phyloP scores from a whole-genome alignment of 768 basidiomycete species.

The Boletus huronensis region DNA sequence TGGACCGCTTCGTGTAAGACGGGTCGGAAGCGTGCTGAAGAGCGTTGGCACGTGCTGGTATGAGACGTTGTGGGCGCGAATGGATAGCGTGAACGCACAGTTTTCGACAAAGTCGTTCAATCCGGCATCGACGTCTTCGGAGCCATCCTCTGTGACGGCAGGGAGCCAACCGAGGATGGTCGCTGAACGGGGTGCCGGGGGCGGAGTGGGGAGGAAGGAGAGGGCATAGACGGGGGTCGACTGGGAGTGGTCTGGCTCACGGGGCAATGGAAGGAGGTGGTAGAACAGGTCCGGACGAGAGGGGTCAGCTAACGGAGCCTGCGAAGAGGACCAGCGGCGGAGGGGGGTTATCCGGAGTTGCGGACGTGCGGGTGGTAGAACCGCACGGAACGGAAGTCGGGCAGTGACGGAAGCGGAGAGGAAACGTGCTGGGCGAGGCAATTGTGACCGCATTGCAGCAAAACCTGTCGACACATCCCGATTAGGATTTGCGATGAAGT shows the following conservation, averaged over 20 bases:
- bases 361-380: not conserved
- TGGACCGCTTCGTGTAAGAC: constrained; percentile 61
- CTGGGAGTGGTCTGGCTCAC: constrained; percentile 37
- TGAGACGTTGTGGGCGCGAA: not conserved
- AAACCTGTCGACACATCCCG: not conserved
- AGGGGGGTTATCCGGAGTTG: constrained; percentile 12
- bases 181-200: constrained; percentile 42
- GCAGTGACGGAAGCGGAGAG: not conserved
- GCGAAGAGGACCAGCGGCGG: constrained; percentile 16
- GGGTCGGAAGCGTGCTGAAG: constrained; percentile 53
- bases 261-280: constrained; percentile 56
- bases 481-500: constrained; percentile 8
- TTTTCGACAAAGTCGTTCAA: constrained; percentile 74
- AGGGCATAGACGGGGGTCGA: constrained; percentile 55
- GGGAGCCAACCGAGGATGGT: constrained; percentile 72
- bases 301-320: constrained; percentile 44
- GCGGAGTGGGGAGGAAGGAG: constrained; percentile 54
- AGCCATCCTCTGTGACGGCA: constrained; percentile 35
- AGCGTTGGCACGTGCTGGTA: not conserved
- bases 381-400: not conserved
- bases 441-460: constrained; percentile 10
- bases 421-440: not conserved
- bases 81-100: constrained; percentile 39
- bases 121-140: constrained; percentile 43
- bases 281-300: constrained; percentile 66